Conservation (phyloP, 163 green algal species). For the Prototheca cutis region DNA sequence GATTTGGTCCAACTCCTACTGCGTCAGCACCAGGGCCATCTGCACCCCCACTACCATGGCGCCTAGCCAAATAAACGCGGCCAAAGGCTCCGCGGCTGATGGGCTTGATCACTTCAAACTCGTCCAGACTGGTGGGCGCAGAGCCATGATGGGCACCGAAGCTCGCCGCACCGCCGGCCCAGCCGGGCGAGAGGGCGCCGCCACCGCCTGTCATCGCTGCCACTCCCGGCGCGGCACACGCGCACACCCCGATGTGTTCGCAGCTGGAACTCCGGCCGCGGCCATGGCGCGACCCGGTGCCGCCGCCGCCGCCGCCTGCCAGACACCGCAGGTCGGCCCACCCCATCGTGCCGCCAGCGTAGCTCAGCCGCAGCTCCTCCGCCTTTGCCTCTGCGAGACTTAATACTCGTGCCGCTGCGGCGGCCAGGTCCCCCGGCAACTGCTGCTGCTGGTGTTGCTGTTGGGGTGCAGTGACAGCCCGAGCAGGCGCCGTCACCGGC, state of each 20-base stretch:
- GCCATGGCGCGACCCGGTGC: background rate
- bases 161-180: background rate
- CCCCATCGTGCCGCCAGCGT: too few relatives aligned
- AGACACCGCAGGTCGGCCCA: slow-evolving; percentile 3
- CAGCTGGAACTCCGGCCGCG: too few relatives aligned
- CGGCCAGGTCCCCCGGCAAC: slow-evolving; percentile 11
- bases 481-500: background rate
- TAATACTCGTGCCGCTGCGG: slow-evolving; percentile 21
- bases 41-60: too few relatives aligned
- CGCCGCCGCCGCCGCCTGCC: too few relatives aligned
- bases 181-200: background rate
- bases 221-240: too few relatives aligned
- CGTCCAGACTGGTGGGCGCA: slow-evolving; percentile 51
- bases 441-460: too few relatives aligned
- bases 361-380: slow-evolving; percentile 31
- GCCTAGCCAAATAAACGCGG: slow-evolving; percentile 87
- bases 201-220: background rate
- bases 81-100: slow-evolving; percentile 87
- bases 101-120: slow-evolving; percentile 92
- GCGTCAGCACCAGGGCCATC: too few relatives aligned
- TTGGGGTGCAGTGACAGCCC: background rate
- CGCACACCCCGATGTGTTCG: too few relatives aligned
- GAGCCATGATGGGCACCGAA: background rate
- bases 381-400: slow-evolving; percentile 42
- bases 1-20: too few relatives aligned